Base-by-base conservation (phyloP, 129 eudicot species). In the Chrysanthemum seticuspe region DNA sequence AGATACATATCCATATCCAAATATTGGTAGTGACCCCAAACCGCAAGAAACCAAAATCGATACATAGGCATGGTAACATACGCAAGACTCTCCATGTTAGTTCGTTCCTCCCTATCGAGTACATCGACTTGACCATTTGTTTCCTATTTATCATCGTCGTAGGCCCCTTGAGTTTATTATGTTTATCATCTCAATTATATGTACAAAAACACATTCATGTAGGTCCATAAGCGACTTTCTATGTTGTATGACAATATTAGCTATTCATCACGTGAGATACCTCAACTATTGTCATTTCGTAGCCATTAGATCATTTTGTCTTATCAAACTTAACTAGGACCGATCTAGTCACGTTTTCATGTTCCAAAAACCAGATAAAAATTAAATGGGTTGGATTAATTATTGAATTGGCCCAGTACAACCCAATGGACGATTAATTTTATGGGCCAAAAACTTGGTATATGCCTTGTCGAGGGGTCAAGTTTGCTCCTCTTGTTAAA, bases 41-140 rank as follows among this genome's bases (percentile, higher is more conserved):
- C 53, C 19, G 31, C 44, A 67, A 67, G 68, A 67, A 56, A 48
- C 74, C 74, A 76, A 76, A 57, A 50, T 62, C 53, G 5, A 54
- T 36, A 5, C 0, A 36, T 31, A 19, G 56, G 36, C 13, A 69
- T 34, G 13, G 8, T 65, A 44, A 52, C 44, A 64, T 65, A 34
- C 67, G 54, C 29, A 76, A 69, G 36, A 51, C 75, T 52, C 29
- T 60, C 65, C 76, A 77, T 70, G 81, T 77, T 77, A 71, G 53
- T 54, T 60, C 71, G 60, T 69, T 61, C 70, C 64, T 62, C 48
- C 62, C 18, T 61, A 34, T 61, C 48, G 45, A 76, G 29, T 74
- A 76, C 80, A 68, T 36, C 54, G 31, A 59, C 40, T 76, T 68
- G 74, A 59, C 67, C 70, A 76, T 58, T 59, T 76, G 80, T 68